These are phyloP conservation scores for Pinus tabuliformis DNA, from an alignment of 75 land plant species.

Conservation along the genomic window DNA sequence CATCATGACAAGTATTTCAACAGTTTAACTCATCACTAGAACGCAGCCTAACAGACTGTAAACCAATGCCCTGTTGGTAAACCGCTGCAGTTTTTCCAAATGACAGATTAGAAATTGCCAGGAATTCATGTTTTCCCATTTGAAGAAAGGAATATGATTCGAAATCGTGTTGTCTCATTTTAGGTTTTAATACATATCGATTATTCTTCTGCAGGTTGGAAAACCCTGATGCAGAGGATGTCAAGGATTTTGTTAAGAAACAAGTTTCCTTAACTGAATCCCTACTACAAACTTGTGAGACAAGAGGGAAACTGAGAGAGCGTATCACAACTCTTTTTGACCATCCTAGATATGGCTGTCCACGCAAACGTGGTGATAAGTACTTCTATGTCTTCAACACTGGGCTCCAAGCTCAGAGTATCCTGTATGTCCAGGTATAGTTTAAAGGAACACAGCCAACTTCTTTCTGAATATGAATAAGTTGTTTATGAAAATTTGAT, in stretches of 20 bases:
- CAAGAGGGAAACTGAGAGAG: slow-evolving; percentile 54
- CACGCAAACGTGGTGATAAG: slow-evolving; percentile 71
- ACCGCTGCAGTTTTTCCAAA: no score
- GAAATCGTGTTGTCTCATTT: background rate
- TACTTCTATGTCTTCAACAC: slow-evolving; percentile 84
- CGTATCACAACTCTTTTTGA: slow-evolving; percentile 65
- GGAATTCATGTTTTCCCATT: background rate
- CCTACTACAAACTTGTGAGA: slow-evolving; percentile 59
- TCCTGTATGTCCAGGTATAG: slow-evolving; percentile 83
- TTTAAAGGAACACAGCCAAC: background rate
- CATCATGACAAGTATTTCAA: no score
- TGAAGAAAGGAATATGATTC: background rate
- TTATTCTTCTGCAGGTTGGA: slow-evolving; percentile 63
- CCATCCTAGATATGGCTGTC: slow-evolving; percentile 69
- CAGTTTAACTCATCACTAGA: no score
- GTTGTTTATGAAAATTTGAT: no score
- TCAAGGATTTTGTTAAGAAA: slow-evolving; percentile 77
- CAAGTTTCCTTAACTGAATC: slow-evolving; percentile 66
- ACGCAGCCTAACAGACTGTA: no score
- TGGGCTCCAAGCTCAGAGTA: slow-evolving; percentile 89
- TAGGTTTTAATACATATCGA: background rate
- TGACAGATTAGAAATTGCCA: background rate
- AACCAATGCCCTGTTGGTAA: no score
- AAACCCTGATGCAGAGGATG: slow-evolving; percentile 78
- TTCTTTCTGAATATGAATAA: background rate